These are phyloP conservation scores for Beta macrorhiza DNA, from an alignment of 179 eudicot genomes.

Conservation along the genomic window DNA sequence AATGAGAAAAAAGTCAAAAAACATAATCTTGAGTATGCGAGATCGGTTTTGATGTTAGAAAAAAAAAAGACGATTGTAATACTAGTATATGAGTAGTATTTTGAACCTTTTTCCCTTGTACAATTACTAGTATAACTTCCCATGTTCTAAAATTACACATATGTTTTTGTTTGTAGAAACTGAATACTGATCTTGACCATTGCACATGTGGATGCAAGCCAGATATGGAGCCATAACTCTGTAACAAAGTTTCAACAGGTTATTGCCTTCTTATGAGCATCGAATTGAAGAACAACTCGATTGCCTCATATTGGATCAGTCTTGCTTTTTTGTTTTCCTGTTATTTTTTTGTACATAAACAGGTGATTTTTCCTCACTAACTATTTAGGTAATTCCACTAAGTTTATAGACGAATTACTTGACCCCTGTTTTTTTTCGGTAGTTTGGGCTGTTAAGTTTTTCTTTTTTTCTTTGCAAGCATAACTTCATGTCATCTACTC, in stretches of 20 bases:
- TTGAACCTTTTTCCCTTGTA: too few relatives aligned
- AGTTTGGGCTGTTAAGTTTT: background rate
- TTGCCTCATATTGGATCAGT: background rate
- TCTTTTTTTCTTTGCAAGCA: background rate
- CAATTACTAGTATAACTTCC: too few relatives aligned
- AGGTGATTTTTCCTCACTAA: background rate
- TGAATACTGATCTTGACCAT: conserved; percentile 21
- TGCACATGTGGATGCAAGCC: conserved; percentile 36
- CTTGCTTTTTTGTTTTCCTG: background rate
- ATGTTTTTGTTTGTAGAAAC: conserved; percentile 20
- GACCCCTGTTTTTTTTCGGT: background rate
- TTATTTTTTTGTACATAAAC: conserved; percentile 13
- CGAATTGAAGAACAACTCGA: background rate
- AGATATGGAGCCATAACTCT: background rate
- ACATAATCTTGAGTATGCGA: too few relatives aligned
- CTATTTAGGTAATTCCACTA: background rate
- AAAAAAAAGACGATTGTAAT: too few relatives aligned
- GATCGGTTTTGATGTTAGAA: too few relatives aligned
- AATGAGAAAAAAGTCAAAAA: too few relatives aligned
- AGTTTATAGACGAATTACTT: background rate
- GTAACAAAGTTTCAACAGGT: background rate
- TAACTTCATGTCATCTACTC: background rate
- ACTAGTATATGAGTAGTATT: too few relatives aligned
- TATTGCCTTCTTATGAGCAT: background rate
- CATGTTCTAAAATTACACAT: background rate